Base-by-base conservation (phyloP, 805 yeast species). In the Candida coleopterorum region DNA sequence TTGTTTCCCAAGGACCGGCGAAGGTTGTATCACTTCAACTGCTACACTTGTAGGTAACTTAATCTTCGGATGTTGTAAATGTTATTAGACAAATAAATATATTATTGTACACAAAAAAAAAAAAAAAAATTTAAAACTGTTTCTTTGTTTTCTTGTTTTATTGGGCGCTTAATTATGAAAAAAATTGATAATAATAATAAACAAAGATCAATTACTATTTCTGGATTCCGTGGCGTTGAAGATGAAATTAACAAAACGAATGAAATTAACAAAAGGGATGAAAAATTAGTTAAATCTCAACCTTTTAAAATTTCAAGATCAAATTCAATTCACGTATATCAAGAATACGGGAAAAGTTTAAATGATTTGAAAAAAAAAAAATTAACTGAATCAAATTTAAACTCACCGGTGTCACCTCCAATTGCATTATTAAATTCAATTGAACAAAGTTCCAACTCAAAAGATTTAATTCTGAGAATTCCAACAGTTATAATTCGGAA, bases 1-100 rank as follows among this genome's bases (percentile, higher is more conserved):
- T 31, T 48, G 54, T 6, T 65, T 68, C 41, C 73, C 73, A n/a
- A 41, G 57, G 27, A 49, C 50, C 12, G 68, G 68, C 4, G 70
- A 65, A 35, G 72, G 73, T 8, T 66, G 60, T 41, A 38, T 65
- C 34, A 55, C 63, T 29, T 44, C 61, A 16, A 39, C 54, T 20
- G 69, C 69, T 8, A 48, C 58, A 1, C 60, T 65, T 50, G 46
- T 59, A 32, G 72, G 70, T 18, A 61, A 59, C 40, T 40, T 65
- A 14, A 45, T 62, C 15, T 52, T 65, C 28, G 43, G 58, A 3
- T 55, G 61, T 38, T 55, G 65, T 47, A 41, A 37, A 28, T 39
- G 44, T 32, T 41, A 40, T 4, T 10, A 16, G 11, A 9, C 4
- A 10, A 25, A 18, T 9, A 29, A 12, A 29, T 29, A 12, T 29